phyloP scores from a whole-genome alignment of 202 grass and related monocot genomes.

The Musa balbisiana region DNA sequence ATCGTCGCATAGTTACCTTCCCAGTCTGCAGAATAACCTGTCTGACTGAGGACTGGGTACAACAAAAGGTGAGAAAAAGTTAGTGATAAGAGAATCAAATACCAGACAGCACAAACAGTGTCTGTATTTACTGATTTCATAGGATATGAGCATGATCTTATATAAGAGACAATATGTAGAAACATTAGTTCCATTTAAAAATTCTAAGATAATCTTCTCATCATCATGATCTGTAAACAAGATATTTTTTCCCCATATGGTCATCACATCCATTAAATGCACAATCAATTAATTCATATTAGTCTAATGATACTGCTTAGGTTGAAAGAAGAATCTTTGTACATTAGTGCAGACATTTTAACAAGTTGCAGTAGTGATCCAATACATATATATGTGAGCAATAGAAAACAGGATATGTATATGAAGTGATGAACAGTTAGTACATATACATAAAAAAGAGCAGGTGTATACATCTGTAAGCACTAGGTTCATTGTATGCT shows the following conservation, averaged over 20 bases:
- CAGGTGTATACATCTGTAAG: no score
- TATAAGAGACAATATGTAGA: neutral
- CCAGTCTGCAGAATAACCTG: constrained; percentile 63
- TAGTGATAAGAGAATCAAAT: constrained; percentile 2
- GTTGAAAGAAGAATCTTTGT: neutral
- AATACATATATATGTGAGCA: neutral
- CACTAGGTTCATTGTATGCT: no score
- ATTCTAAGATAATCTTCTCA: no score
- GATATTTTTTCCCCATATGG: neutral
- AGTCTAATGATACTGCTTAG: neutral
- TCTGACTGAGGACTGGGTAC: constrained; percentile 59
- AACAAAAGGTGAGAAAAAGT: constrained; percentile 19
- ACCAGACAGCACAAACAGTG: no score
- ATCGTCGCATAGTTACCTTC: constrained; percentile 33
- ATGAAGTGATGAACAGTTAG: no score
- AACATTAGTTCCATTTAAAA: neutral
- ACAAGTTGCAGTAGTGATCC: neutral
- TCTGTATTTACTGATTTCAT: neutral
- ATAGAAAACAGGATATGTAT: no score
- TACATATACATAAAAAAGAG: no score
- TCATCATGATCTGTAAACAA: neutral
- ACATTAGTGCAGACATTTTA: neutral
- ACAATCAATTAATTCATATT: neutral
- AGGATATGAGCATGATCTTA: neutral
- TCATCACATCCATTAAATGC: neutral